Percentiles rank a stretch among this genome's conserved stretches.
Evolutionary conservation across 2,329 filamentous ascomycete species (phyloP).

Genomic region (Xylariaceae sp.): DNA sequence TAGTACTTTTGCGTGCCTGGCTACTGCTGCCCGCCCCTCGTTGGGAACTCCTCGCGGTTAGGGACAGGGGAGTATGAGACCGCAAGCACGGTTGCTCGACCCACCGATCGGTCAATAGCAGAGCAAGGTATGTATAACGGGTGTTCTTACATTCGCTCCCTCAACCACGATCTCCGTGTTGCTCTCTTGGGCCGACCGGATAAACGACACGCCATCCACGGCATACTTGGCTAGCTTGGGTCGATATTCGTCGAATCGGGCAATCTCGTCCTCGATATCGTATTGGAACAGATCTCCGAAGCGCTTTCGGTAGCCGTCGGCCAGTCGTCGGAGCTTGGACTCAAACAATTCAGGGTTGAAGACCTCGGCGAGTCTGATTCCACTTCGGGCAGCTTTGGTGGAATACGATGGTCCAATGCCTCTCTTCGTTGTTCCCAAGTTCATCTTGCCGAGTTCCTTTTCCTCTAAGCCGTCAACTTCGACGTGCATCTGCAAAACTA

Average conservation of each 20-base stretch:
- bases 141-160: slow-evolving; percentile 1
- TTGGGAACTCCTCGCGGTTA: not conserved
- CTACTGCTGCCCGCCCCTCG: not conserved
- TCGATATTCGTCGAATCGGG: not conserved
- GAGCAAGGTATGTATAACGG: not conserved
- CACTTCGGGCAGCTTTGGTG: not conserved
- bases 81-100: slow-evolving; percentile 1
- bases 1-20: not conserved
- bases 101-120: slow-evolving; percentile 1
- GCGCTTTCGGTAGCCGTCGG: slow-evolving; percentile 55
- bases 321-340: slow-evolving; percentile 58
- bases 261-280: slow-evolving; percentile 52
- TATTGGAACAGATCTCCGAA: slow-evolving; percentile 54
- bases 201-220: slow-evolving; percentile 2
- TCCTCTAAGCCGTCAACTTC: slow-evolving; percentile 1
- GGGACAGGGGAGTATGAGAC: slow-evolving; percentile 2
- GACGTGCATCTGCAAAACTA: not conserved
- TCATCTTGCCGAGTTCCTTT: slow-evolving; percentile 1
- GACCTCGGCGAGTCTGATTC: not conserved
- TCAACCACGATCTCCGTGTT: not conserved
- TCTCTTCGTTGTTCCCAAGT: not conserved
- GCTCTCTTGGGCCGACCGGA: not conserved
- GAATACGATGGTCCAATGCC: not conserved
- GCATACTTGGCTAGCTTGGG: not conserved
- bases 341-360: slow-evolving; percentile 51